A percentile compares a stretch with the other conserved stretches of the same genome.
phyloP scores from a whole-genome alignment of 2,329 filamentous ascomycete genomes.

The Fulvia fulva region DNA sequence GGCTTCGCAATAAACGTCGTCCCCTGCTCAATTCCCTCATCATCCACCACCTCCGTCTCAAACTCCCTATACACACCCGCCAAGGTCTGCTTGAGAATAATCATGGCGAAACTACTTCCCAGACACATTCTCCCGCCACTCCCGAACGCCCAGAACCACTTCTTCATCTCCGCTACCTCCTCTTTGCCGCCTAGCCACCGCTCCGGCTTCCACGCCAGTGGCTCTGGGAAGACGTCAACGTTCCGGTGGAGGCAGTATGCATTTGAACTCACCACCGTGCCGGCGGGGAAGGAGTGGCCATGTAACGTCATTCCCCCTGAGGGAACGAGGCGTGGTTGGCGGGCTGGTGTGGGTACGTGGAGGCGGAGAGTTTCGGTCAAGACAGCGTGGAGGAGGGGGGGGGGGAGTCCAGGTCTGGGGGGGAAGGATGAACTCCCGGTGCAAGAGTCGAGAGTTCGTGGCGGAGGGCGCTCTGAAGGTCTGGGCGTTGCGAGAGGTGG shows the following conservation, averaged over 20 bases:
- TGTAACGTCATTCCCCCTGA: neutral
- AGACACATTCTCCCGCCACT: constrained; percentile 47
- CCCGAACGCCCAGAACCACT: constrained; percentile 49
- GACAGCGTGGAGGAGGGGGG: constrained; percentile 65
- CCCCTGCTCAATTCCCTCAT: neutral
- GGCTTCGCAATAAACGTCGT: neutral
- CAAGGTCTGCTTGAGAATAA: neutral
- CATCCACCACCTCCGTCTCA: neutral
- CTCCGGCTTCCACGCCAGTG: constrained; percentile 36
- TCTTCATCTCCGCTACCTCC: constrained; percentile 28
- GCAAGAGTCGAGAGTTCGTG: constrained; percentile 38
- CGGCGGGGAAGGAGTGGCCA: constrained; percentile 34
- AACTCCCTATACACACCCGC: neutral
- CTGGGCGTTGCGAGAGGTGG: constrained; percentile 44
- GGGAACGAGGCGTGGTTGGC: constrained; percentile 40
- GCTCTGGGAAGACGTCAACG: constrained; percentile 38
- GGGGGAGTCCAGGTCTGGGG: constrained; percentile 27
- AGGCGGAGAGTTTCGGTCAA: constrained; percentile 73
- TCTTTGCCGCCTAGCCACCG: constrained; percentile 32
- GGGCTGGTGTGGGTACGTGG: constrained; percentile 48
- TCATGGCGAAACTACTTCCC: constrained; percentile 26
- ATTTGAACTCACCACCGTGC: constrained; percentile 39
- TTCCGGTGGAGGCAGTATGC: constrained; percentile 43
- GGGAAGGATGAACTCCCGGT: neutral
- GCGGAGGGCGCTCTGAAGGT: constrained; percentile 45